Base-by-base conservation (phyloP, 2,329 filamentous ascomycete species). In the Cryoendolithus antarcticus region DNA sequence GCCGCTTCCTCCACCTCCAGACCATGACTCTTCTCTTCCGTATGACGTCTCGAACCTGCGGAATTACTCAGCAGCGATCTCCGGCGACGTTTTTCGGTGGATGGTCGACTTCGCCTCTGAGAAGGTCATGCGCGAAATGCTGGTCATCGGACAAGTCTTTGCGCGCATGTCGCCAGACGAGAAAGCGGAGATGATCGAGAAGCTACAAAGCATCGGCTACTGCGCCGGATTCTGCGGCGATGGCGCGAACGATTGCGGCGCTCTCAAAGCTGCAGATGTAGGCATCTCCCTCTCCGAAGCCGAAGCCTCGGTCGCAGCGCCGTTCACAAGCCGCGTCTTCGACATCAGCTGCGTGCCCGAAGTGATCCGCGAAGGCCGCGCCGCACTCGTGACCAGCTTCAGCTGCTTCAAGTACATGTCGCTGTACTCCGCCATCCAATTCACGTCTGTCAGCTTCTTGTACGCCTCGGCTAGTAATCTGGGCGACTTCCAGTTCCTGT, bases 381-480 rank as follows among this genome's bases (percentile, higher is more conserved):
- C 89, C 12, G 85, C 93, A 28, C 72, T 98, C 28, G 88, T 96
- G n/a, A 98, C 91, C 9, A 94, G 86, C 62, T 98, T 98, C 66
- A 93, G 85, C 65, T 98, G 91, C 66, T 98, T 98, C 73, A 98
- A 96, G 67, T 98, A 93, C 64, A 98, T 98, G 93, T 93, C 84
- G 52, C 65, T 98, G 48, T 98, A 98, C 67, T 96, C 88, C 2
- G 89, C 91, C n/a, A 98, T 98, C 48, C 91, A 98, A 61, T 98
- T 98, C 66, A 93, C 86, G 6, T 86, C 85, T 1, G 93, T 98
- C 55, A 93, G 83, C 70, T 95, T 98, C 58, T 72, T 98, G 10
- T 98, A 98, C 61, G 84, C 86, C 5, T 86, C 80, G 6, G 93
- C 83, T 8, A 93, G 85, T 6, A 98, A 98, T 57, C 69, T 98